Base-by-base conservation (phyloP, 2,329 filamentous ascomycete species). In the Gaeumannomyces tritici region DNA sequence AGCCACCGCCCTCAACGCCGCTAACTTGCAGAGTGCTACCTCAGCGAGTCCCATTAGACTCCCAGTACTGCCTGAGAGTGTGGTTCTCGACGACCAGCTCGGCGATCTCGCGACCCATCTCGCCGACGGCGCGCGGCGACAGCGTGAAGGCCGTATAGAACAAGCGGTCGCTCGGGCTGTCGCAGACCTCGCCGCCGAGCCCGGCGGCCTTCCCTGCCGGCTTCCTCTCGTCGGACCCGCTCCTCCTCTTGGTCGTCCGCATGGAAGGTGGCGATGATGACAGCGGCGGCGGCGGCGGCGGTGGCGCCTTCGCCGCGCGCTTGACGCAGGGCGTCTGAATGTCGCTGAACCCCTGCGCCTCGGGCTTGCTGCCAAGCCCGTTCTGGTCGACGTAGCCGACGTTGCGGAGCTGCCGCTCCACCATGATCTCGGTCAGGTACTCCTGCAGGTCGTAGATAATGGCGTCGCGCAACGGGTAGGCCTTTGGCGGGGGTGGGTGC, bases 111-210 rank as follows among this genome's bases (percentile, higher is more conserved):
- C 51, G 51, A 21, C 42, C 57, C 13, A 55, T 59, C 6, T 59
- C 60, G 15, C 66, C 62, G 4, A 77, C 75, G 21, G 73, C 77
- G 27, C 71, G 69, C 54, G 66, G 65, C 18, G 73, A 73, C 4
- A 84, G 70, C 0, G 74, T 79, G 55, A 83, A 83, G 0, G 75
- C 73, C 59, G 81, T 80, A 69, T 78, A 80, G 69, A 83, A 85
- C 2, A 86, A 71, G 64, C 82, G 79, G 15, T 78, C 73, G 18
- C 78, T 71, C 1, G 79, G 79, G 3, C 70, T 67, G 2, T 75
- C 70, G 67, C 83, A 85, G 7, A 64, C 55, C 5, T n/a, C 42
- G n/a, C 13, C 42, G 33, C 28, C 15, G 31, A 7, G n/a, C 6
- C 31, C 33, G 0, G 31, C 12, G 12, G n/a, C 13, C 11, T 26